A percentile compares a stretch with the other conserved stretches of the same genome.
Evolutionary conservation across 441 rosid species (phyloP).

Genomic region (Bocquillonia castaneifolia): DNA sequence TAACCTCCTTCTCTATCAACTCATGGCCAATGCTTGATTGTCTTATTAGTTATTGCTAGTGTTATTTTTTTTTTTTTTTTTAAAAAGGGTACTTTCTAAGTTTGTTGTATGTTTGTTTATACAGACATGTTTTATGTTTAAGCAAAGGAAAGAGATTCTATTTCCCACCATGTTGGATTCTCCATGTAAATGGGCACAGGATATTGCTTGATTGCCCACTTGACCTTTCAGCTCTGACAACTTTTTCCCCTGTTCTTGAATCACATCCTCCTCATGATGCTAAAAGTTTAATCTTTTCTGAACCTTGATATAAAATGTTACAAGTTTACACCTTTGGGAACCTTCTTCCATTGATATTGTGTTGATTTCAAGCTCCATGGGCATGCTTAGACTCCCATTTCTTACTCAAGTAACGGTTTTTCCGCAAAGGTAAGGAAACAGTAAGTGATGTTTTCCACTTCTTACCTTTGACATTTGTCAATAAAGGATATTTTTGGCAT

Average conservation of each 20-base stretch:
- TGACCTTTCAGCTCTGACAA: slow-evolving; percentile 60
- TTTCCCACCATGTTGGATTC: slow-evolving; percentile 64
- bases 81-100: too few relatives aligned
- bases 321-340: slow-evolving; percentile 69
- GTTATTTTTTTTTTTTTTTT: not conserved
- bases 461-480: not conserved
- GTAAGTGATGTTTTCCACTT: not conserved
- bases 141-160: slow-evolving; percentile 68
- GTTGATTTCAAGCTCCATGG: slow-evolving; percentile 63
- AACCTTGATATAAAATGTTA: slow-evolving; percentile 74
- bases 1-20: too few relatives aligned
- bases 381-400: slow-evolving; percentile 77
- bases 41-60: too few relatives aligned
- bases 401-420: slow-evolving; percentile 55
- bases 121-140: slow-evolving; percentile 76
- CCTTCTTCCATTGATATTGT: slow-evolving; percentile 65
- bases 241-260: slow-evolving; percentile 52
- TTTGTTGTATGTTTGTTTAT: too few relatives aligned
- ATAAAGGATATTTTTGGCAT: slow-evolving; percentile 15
- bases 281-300: slow-evolving; percentile 45
- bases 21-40: too few relatives aligned
- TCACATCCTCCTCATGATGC: slow-evolving; percentile 37
- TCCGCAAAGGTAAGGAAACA: slow-evolving; percentile 58
- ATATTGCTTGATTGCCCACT: slow-evolving; percentile 72
- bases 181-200: slow-evolving; percentile 58